Evolutionary conservation across 306 rosid genomes (phyloP).

Genomic region (Crataegus laevigata): DNA sequence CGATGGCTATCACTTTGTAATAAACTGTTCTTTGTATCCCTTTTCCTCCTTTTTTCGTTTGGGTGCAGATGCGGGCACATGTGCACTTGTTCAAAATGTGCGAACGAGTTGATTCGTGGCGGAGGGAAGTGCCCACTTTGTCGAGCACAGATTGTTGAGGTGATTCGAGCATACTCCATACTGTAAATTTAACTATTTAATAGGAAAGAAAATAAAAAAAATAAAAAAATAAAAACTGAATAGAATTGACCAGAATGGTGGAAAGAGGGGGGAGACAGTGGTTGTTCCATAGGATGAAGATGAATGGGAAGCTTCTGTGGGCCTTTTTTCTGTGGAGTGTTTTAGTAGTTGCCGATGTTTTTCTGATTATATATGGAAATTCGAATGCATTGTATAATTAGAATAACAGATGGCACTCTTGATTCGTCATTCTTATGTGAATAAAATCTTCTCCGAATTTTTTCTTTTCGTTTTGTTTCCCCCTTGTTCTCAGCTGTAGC

Average conservation of each 20-base stretch:
- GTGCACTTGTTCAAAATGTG: conserved; percentile 99
- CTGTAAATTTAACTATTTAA: conserved; percentile 57
- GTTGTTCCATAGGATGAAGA: conserved; percentile 20
- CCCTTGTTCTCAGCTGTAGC: background rate
- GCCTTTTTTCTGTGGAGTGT: conserved; percentile 42
- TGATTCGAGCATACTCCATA: conserved; percentile 97
- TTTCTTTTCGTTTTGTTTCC: conserved; percentile 11
- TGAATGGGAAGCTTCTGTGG: conserved; percentile 35
- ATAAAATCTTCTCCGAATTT: conserved; percentile 44
- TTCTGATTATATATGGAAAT: conserved; percentile 52
- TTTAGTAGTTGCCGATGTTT: conserved; percentile 56
- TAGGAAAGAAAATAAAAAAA: conserved; percentile 14
- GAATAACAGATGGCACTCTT: conserved; percentile 62
- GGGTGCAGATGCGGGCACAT: conserved; percentile 95
- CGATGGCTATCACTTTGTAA: background rate
- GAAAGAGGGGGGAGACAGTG: conserved; percentile 21
- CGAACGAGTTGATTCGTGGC: conserved; percentile 85
- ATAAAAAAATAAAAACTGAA: background rate
- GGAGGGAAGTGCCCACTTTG: conserved; percentile 99
- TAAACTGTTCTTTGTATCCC: background rate
- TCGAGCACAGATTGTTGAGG: conserved; percentile 97
- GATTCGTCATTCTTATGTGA: conserved; percentile 81
- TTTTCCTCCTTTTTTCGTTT: background rate
- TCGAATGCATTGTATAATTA: conserved; percentile 56
- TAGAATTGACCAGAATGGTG: conserved; percentile 20